Percentiles rank a stretch among this genome's conserved stretches.
Evolutionary conservation across 345 rosid genomes (phyloP).

Genomic region (Lenwebbia sp.): DNA sequence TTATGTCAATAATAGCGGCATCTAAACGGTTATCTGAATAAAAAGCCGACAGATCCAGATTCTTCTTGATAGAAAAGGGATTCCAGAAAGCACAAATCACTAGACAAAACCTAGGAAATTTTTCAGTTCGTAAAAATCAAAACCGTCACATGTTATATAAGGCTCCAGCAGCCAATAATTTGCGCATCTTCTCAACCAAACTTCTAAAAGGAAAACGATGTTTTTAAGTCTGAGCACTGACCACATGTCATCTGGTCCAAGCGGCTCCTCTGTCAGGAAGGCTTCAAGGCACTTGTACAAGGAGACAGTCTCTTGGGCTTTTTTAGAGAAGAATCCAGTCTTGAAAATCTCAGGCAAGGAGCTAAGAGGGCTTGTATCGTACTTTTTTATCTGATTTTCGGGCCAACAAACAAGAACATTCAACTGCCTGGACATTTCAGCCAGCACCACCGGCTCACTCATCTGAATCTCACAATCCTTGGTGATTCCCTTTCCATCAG

Average conservation of each 20-base stretch:
- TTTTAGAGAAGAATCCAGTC: constrained; percentile 49
- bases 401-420: constrained; percentile 77
- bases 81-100: neutral
- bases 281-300: constrained; percentile 93
- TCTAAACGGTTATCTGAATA: neutral
- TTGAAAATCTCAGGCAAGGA: constrained; percentile 67
- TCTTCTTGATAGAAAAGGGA: neutral
- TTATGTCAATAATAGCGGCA: neutral
- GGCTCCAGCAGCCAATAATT: neutral
- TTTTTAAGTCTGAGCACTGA: constrained; percentile 20
- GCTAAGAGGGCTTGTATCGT: constrained; percentile 45
- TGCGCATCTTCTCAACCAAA: neutral
- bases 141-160: neutral
- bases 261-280: constrained; percentile 93
- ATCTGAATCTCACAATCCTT: constrained; percentile 38
- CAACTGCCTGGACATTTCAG: constrained; percentile 30
- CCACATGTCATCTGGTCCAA: constrained; percentile 99
- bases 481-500: constrained; percentile 52
- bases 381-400: constrained; percentile 43
- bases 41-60: neutral
- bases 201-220: neutral
- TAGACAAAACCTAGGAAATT: neutral
- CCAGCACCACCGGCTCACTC: constrained; percentile 38
- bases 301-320: constrained; percentile 74
- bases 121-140: neutral